Evolutionary conservation across 192 early-diverging fungal species (phyloP), one percentile per base, ranked within the genome.

Genomic region (Glomus cerebriforme): DNA sequence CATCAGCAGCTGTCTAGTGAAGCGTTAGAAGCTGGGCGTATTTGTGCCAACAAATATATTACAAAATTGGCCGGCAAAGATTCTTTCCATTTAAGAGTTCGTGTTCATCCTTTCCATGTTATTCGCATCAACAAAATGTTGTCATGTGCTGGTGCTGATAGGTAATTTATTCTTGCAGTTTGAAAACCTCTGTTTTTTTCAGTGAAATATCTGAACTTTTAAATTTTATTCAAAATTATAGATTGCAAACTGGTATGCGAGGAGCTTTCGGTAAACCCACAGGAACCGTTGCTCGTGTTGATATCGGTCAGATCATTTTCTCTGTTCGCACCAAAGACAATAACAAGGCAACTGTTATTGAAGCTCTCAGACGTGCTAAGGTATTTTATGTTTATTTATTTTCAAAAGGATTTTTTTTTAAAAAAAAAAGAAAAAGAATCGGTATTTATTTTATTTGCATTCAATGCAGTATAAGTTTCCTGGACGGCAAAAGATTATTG

Each of bases 41-140:
- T 99, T 81, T 94, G 91, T 81, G 91, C 92, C 82, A 99, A 99
- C 94, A 98, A 98, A 92, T 99, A 98, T 92, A 97, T 99, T 79
- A 88, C 93, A 87, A 99, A 99, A 92, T 86, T 85, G 69, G 90
- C 96, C 35, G 98, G 98, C 69, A 99, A 99, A 92, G 98, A 98
- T 83, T 96, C 96, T 60, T 99, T 98, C 96, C 98, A 99, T 88
- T 89, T 99, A 94, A 92, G 98, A 80, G 91, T 99, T 79, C 93
- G 98, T 82, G 95, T 99, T 77, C 98, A 98, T 86, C 98, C 97
- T 31, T 98, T 94, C 94, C 98, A 99, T 87, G 98, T 99, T 32
- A 88, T 96, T 81, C 96, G 98, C 79, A 99, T 99, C 94, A 98
- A 99, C 93, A 99, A 99, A 91, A 99, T 99, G 98, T 91, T 98